These are phyloP conservation scores for Toxoplasma gondii DNA, from an alignment of 169 alveolate genomes.

Conservation along the genomic window DNA sequence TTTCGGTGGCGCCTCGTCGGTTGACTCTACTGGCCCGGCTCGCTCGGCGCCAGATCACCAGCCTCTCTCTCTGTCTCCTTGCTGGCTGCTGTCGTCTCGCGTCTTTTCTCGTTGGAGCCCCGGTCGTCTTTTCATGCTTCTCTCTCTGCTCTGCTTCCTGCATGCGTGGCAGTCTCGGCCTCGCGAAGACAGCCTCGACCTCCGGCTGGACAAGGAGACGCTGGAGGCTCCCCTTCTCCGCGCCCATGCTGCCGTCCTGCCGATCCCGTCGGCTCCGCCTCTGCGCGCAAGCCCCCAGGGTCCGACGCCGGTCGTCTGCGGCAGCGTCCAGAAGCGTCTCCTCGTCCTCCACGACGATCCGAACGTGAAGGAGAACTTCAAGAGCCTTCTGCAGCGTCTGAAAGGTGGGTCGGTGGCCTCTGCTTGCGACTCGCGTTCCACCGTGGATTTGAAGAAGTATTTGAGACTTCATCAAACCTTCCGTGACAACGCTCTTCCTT, in stretches of 20 bases:
- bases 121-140: neutral
- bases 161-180: neutral
- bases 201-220: neutral
- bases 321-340: neutral
- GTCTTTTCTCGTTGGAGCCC: neutral
- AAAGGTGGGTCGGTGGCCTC: neutral
- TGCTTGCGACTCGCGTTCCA: too few species aligned
- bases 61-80: too few species aligned
- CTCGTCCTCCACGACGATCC: slow-evolving; percentile 3
- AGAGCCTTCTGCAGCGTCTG: neutral
- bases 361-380: neutral
- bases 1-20: too few species aligned
- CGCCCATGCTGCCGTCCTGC: neutral
- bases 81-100: neutral
- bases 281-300: neutral
- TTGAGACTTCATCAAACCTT: too few species aligned
- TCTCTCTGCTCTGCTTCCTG: neutral
- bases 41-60: too few species aligned
- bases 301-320: neutral
- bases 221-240: neutral
- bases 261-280: slow-evolving; percentile 18
- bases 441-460: too few species aligned
- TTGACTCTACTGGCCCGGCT: too few species aligned
- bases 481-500: too few species aligned
- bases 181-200: too few species aligned